Base-by-base conservation (phyloP, 768 basidiomycete species). In the Floccularia luteovirens region DNA sequence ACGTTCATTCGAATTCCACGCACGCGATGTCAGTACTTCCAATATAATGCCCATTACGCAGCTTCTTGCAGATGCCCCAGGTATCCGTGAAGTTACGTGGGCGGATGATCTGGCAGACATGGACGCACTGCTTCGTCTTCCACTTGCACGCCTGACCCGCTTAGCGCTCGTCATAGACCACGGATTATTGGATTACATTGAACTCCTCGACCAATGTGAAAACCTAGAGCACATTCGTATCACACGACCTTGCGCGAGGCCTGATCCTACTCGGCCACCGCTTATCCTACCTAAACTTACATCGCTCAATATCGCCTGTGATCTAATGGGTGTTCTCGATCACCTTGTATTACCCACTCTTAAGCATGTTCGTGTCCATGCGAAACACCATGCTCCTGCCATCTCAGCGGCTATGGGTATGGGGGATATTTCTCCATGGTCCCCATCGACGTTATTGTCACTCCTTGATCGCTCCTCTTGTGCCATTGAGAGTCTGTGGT, bases 221-320 rank as follows among this genome's bases (percentile, higher is more conserved):
- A 62, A 62, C 39, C 50, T 62, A 6, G 60, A 62, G 38, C 54
- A 60, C 41, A 57, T 62, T 38, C 47, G 53, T 31, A 53, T 62
- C 38, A 57, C 53, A 12, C 52, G 58, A n/a, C 58, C 60, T 4
- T 44, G 47, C 30, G 44, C 44, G 10, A 46, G 47, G 27, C 42
- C 52, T 14, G 51, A 44, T 7, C 46, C 50, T 22, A 24, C 50
- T 8, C 54, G 46, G 33, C 39, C 43, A 17, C 56, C 60, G 1
- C 45, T 60, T 13, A 45, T 51, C 33, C 58, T 62, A 20, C 41
- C 54, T 37, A 60, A 62, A 44, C 45, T 61, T 17, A 50, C 48
- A 13, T 57, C 58, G 1, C 43, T 61, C n/a, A 61, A 57, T 35
- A 58, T 61, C 41, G 49, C 57, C 5, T 50, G 56, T 36, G 58